These are phyloP conservation scores for Saksenaea vasiformis DNA, from an alignment of 371 early-diverging fungal genomes.

Conservation along the genomic window DNA sequence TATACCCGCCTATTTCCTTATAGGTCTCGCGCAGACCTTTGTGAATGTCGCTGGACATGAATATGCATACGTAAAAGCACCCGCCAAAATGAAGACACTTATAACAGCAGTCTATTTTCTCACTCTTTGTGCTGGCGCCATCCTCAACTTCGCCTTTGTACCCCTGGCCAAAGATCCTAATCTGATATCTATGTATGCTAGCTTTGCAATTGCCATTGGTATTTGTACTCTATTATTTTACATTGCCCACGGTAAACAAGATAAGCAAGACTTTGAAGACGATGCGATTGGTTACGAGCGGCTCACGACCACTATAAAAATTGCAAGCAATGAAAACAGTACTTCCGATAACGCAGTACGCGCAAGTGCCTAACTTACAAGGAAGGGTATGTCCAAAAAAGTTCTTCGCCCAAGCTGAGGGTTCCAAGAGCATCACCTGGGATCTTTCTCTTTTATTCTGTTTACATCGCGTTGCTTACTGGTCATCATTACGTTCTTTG, in stretches of 20 bases:
- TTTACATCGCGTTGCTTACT: no score
- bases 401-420: no score
- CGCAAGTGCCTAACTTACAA: no score
- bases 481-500: no score
- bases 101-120: conserved; percentile 63
- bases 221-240: conserved; percentile 17
- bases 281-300: conserved; percentile 18
- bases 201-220: conserved; percentile 16
- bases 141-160: conserved; percentile 59
- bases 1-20: no score
- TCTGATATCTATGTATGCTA: conserved; percentile 54
- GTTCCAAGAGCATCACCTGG: no score
- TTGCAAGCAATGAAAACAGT: no score
- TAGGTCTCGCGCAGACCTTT: conserved; percentile 17
- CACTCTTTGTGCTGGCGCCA: conserved; percentile 57
- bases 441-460: no score
- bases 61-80: conserved; percentile 66
- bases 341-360: no score
- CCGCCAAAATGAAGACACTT: conserved; percentile 62
- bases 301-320: no score
- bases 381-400: no score
- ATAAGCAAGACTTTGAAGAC: conserved; percentile 18
- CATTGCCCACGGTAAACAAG: conserved; percentile 10
- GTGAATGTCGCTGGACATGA: conserved; percentile 68
- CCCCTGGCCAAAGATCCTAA: conserved; percentile 57